Evolutionary conservation across 805 yeast species (phyloP), one percentile per base, ranked within the genome.

Genomic region (Candida dajiaensis): DNA sequence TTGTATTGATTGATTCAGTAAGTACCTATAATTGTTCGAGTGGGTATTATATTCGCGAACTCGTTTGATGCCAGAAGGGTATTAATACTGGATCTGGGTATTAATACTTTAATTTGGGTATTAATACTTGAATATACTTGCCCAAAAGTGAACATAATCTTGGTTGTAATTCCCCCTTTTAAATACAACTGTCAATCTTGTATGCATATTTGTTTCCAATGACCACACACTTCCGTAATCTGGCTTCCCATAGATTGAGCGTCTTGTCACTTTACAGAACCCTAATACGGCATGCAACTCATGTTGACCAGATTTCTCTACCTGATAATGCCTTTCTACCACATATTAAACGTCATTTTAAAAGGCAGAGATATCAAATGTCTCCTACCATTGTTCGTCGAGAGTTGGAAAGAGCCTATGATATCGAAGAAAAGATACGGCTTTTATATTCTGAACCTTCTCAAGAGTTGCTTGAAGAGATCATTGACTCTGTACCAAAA

Each of bases 151-250:
- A n/a, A n/a, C n/a, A n/a, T n/a, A n/a, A n/a, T n/a, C n/a, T n/a
- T n/a, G n/a, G n/a, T n/a, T n/a, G n/a, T n/a, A n/a, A n/a, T n/a
- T n/a, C n/a, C n/a, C n/a, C n/a, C n/a, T n/a, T n/a, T n/a, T n/a
- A n/a, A n/a, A n/a, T n/a, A n/a, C n/a, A n/a, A n/a, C n/a, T n/a
- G n/a, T n/a, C n/a, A n/a, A n/a, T n/a, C n/a, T n/a, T n/a, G n/a
- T n/a, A n/a, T n/a, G n/a, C n/a, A n/a, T n/a, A n/a, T n/a, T n/a
- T n/a, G n/a, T n/a, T n/a, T n/a, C n/a, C n/a, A 25, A 57, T 54
- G 69, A 64, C 61, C 23, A 53, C 55, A 8, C 66, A 63, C 45
- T 68, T 68, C 51, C 55, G 57, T 15, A 36, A 50, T 9, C 44
- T 66, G 3, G 45, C 45, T 4, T 48, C 59, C 3, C 73, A 69